phyloP scores from a whole-genome alignment of 805 yeast species.

The Candida hungchunana region DNA sequence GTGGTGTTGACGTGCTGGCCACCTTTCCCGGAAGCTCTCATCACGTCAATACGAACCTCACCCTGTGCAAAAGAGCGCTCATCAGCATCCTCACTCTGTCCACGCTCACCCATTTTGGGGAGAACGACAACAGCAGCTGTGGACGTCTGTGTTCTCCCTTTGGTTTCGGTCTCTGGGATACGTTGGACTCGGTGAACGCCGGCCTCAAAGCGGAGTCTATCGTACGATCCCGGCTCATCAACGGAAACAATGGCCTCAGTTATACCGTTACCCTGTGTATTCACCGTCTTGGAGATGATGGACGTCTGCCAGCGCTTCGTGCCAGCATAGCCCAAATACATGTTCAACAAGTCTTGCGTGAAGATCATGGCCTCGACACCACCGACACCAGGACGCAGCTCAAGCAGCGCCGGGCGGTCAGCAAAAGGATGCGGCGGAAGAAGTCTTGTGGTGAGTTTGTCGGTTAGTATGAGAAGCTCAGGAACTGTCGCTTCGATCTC shows the following conservation, averaged over 20 bases:
- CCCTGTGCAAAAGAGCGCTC: slow-evolving; percentile 78
- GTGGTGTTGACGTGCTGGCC: slow-evolving; percentile 98
- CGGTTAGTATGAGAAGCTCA: slow-evolving; percentile 37
- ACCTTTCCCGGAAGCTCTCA: slow-evolving; percentile 96
- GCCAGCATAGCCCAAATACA: slow-evolving; percentile 76
- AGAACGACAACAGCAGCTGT: slow-evolving; percentile 94
- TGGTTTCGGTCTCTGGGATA: slow-evolving; percentile 87
- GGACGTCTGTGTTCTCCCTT: slow-evolving; percentile 93
- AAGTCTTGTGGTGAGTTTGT: slow-evolving; percentile 49
- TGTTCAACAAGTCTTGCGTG: slow-evolving; percentile 69
- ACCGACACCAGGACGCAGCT: slow-evolving; percentile 93
- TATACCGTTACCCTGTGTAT: slow-evolving; percentile 62
- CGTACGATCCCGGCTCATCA: slow-evolving; percentile 74
- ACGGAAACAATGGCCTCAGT: slow-evolving; percentile 73
- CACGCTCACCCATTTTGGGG: slow-evolving; percentile 67
- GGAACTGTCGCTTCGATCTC: slow-evolving; percentile 53
- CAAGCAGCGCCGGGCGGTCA: slow-evolving; percentile 75
- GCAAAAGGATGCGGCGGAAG: slow-evolving; percentile 76
- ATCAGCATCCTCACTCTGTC: slow-evolving; percentile 41
- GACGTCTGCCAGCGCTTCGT: slow-evolving; percentile 62
- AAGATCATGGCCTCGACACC: slow-evolving; percentile 92
- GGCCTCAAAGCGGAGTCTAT: slow-evolving; percentile 72
- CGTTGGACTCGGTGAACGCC: slow-evolving; percentile 97
- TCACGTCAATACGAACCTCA: slow-evolving; percentile 90
- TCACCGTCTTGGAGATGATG: slow-evolving; percentile 51